Percentiles rank a stretch among this genome's conserved stretches.
These are phyloP conservation scores for Claviceps sp. DNA, from an alignment of 2,329 filamentous ascomycete species.

Conservation along the genomic window DNA sequence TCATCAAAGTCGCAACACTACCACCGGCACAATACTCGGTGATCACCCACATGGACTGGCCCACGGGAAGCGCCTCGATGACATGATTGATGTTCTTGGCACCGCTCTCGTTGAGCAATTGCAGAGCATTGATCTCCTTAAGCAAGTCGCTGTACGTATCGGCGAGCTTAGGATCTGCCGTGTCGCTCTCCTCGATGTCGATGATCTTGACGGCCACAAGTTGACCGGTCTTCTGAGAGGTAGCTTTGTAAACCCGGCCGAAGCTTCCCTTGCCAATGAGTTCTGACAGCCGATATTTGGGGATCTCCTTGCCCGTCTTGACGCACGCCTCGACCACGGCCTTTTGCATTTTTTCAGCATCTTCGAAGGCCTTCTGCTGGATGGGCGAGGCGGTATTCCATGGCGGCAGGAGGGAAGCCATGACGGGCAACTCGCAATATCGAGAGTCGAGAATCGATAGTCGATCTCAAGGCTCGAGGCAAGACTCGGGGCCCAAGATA, in stretches of 20 bases:
- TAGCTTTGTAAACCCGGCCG: constrained; percentile 59
- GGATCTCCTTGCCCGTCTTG: constrained; percentile 44
- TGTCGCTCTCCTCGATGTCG: constrained; percentile 68
- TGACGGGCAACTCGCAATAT: constrained; percentile 10
- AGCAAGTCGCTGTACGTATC: constrained; percentile 58
- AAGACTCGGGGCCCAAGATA: background rate
- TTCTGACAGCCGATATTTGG: constrained; percentile 55
- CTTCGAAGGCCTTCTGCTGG: constrained; percentile 49
- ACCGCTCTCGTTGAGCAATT: constrained; percentile 58
- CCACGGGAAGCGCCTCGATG: constrained; percentile 64
- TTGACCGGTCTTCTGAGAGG: constrained; percentile 28
- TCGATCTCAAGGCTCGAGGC: background rate
- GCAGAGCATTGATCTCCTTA: constrained; percentile 56
- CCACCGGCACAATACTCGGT: constrained; percentile 79
- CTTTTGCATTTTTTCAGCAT: constrained; percentile 57
- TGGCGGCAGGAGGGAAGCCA: constrained; percentile 30
- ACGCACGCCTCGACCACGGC: constrained; percentile 48
- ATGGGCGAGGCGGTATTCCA: constrained; percentile 31
- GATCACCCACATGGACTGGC: constrained; percentile 75
- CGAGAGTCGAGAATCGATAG: background rate
- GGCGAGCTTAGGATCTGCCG: constrained; percentile 47
- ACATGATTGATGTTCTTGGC: constrained; percentile 73
- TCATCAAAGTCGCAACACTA: constrained; percentile 63
- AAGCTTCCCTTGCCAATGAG: constrained; percentile 65
- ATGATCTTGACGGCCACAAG: constrained; percentile 72